Base-by-base conservation (phyloP, 129 eudicot species). In the Centrapalus pauciflorus region DNA sequence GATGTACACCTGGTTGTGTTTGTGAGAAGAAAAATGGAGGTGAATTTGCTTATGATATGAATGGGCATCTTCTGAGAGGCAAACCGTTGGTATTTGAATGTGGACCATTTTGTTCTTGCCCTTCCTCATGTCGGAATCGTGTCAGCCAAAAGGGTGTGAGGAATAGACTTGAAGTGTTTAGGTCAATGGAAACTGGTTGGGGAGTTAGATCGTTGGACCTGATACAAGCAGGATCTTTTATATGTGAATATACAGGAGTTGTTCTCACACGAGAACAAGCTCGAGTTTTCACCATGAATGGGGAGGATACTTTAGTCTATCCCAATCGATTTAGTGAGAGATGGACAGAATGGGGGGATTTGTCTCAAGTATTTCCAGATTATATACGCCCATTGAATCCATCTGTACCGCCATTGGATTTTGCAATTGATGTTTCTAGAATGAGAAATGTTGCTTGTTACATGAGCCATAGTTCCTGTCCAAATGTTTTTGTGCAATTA, bases 321-420 rank as follows among this genome's bases (percentile, higher is more conserved):
- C 97, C 97, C 10, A 55, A 72, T 46, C 90, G 95, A 11, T 90
- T 90, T 73, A 76, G 82, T 4, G 84, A 84, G 7, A 79, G 82
- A 57, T 90, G 97, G 97, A 70, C 79, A 8, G 93, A 90, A 77
- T 90, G 97, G 97, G 97, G 97, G 17, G 89, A 90, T 63, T 69
- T 90, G 33, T 80, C 95, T 0, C 80, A 61, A 56, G 75, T 87
- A 56, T 82, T 72, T 49, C 34, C 82, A 6, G 81, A 87, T 35
- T 84, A 80, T 68, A 76, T 62, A n/a, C 72, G 76, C 14, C 95
- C 95, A 0, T 4, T 81, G 0, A 55, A 63, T 62, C 89, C 87
- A 2, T 61, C 79, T 3, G 58, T 78, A 60, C 95, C 90, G 11
- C 90, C 85, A 6, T 56, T 87, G 77, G 89, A 87, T 64, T 83